Conservation (phyloP, 495 filamentous ascomycete species). For the Hyaloscypha finlandica region DNA sequence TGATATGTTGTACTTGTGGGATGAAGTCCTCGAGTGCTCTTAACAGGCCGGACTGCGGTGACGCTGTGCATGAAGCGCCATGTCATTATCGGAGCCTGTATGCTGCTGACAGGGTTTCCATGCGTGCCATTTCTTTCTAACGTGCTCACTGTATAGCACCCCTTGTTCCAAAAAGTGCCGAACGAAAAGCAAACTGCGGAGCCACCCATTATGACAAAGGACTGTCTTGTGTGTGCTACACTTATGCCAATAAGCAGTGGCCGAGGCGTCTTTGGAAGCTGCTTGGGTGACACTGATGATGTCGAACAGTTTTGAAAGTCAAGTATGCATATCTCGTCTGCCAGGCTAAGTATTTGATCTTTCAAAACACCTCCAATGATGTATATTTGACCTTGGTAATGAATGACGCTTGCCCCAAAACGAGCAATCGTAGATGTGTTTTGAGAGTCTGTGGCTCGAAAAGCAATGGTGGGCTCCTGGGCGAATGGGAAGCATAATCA, state of each 20-base stretch:
- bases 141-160: constrained; percentile 41
- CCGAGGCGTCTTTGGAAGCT: constrained; percentile 23
- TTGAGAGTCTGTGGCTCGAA: neutral
- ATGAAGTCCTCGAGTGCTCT: neutral
- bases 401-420: constrained; percentile 40
- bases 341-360: constrained; percentile 23
- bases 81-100: neutral
- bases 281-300: neutral
- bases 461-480: constrained; percentile 26
- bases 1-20: neutral
- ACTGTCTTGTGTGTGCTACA: constrained; percentile 37
- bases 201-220: constrained; percentile 69
- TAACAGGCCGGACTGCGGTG: neutral
- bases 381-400: constrained; percentile 31
- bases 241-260: constrained; percentile 66
- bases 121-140: neutral
- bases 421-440: constrained; percentile 23
- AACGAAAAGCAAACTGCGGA: constrained; percentile 91
- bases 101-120: neutral
- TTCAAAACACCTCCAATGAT: constrained; percentile 54
- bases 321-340: constrained; percentile 23
- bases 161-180: constrained; percentile 73
- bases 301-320: neutral
- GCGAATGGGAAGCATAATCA: neutral
- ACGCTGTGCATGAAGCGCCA: neutral